Base-by-base conservation (phyloP, 2,329 filamentous ascomycete species). In the Cladosporium oxysporum region DNA sequence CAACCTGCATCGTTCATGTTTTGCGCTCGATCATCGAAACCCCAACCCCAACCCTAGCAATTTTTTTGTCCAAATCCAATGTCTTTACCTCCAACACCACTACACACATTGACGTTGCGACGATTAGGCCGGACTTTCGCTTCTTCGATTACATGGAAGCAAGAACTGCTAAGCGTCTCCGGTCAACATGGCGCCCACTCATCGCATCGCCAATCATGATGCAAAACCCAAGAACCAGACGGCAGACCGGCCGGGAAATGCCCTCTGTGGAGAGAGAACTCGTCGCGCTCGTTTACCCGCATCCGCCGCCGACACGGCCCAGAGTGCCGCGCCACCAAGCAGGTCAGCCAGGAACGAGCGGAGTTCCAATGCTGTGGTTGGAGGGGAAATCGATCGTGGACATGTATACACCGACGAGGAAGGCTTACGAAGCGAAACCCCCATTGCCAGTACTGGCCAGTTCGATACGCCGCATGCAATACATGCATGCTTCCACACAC, bases 271-370 rank as follows among this genome's bases (percentile, higher is more conserved):
- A 47, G 41, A 47, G n/a, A 12, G 18, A n/a, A 29, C 52, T 52
- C 49, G 21, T 33, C 33, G 23, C 11, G n/a, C 52, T 52, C 49
- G 21, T 33, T 55, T 33, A 41, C 33, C 31, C 12, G 28, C n/a
- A 28, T 53, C 49, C 49, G 49, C 49, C 49, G 49, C 49, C 55
- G 55, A 58, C 33, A 53, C 60, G 60, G 60, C 44, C 47, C 60
- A 62, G 6, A 41, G 33, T 62, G 59, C 59, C 59, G 59, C 44
- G 44, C 29, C 47, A 37, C 44, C 31, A 33, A 26, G 37, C 29
- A 41, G 47, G 21, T 23, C 49, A 49, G 29, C n/a, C 18, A 41
- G 55, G 33, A 41, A 58, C 55, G 31, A 58, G 31, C 18, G 28
- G 52, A 55, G 28, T 18, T 18, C 10, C 18, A 5, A 33, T 33